These are phyloP conservation scores for Calendula officinalis DNA, from an alignment of 129 eudicot species.

Conservation along the genomic window DNA sequence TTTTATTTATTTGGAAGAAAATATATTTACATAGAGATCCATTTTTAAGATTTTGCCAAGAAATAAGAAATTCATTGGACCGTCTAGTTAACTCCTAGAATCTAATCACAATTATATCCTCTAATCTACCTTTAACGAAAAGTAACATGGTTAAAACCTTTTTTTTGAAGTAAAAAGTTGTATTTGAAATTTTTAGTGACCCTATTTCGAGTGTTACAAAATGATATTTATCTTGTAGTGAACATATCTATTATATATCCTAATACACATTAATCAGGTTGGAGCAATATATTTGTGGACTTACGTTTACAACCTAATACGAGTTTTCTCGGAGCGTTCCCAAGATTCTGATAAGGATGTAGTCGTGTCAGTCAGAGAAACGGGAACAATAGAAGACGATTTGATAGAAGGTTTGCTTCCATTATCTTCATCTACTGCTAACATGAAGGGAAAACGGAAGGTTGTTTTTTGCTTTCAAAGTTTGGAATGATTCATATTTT, in stretches of 20 bases:
- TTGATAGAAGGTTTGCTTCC: slow-evolving; percentile 30
- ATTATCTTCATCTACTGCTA: slow-evolving; percentile 17
- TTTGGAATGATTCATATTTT: neutral
- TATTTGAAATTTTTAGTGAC: no score
- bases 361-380: slow-evolving; percentile 13
- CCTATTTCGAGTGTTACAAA: no score
- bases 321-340: slow-evolving; percentile 28
- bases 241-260: neutral
- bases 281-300: slow-evolving; percentile 58
- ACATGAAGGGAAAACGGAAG: slow-evolving; percentile 14
- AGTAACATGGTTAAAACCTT: no score
- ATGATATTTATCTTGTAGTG: no score
- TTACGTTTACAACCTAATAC: slow-evolving; percentile 54
- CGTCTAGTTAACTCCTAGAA: no score
- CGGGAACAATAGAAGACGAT: neutral
- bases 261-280: slow-evolving; percentile 31
- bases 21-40: no score
- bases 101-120: no score
- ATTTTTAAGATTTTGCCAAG: no score
- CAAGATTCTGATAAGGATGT: neutral
- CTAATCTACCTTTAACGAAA: no score
- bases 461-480: slow-evolving; percentile 13
- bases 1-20: no score
- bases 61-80: no score
- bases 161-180: no score